Percentiles rank a stretch among this genome's conserved stretches.
These are phyloP conservation scores for Rugonectria rugulosa DNA, from an alignment of 2,329 filamentous ascomycete genomes.

Conservation along the genomic window DNA sequence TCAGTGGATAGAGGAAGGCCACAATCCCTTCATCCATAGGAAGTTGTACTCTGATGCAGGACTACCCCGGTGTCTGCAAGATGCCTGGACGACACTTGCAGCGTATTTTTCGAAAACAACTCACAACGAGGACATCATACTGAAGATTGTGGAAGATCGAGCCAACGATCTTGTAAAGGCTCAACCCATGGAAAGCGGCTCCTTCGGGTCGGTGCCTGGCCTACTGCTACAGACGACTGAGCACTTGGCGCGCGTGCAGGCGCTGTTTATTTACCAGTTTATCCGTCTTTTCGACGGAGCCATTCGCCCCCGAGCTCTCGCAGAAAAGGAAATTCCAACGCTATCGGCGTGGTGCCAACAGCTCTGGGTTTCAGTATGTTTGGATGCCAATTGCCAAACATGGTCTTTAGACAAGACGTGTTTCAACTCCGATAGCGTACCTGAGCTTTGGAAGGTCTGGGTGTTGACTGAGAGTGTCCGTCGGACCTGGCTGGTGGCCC, in stretches of 20 bases:
- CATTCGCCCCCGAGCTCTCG: constrained; percentile 31
- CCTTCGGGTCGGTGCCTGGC: neutral
- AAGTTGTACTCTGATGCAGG: constrained; percentile 34
- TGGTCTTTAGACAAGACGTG: no score
- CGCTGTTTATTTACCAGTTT: constrained; percentile 32
- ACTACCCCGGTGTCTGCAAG: constrained; percentile 37
- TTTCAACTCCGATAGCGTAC: neutral
- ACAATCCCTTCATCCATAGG: constrained; percentile 40
- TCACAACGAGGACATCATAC: constrained; percentile 32
- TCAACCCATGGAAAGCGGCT: neutral
- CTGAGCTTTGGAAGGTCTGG: constrained; percentile 17
- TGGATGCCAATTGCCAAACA: neutral
- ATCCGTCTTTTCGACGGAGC: constrained; percentile 37
- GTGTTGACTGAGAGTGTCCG: constrained; percentile 19
- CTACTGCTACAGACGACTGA: no score
- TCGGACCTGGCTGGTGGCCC: constrained; percentile 12
- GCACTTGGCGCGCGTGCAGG: constrained; percentile 31
- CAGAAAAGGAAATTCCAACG: constrained; percentile 18
- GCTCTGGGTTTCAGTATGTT: no score
- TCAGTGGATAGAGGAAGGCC: constrained; percentile 36
- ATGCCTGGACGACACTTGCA: constrained; percentile 38
- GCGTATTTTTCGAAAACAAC: constrained; percentile 37
- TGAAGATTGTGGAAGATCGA: constrained; percentile 36
- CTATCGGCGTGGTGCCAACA: neutral
- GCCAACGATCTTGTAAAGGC: constrained; percentile 7